Evolutionary conservation across 495 filamentous ascomycete species (phyloP).

Genomic region (Aspergillus saccharolyticus): DNA sequence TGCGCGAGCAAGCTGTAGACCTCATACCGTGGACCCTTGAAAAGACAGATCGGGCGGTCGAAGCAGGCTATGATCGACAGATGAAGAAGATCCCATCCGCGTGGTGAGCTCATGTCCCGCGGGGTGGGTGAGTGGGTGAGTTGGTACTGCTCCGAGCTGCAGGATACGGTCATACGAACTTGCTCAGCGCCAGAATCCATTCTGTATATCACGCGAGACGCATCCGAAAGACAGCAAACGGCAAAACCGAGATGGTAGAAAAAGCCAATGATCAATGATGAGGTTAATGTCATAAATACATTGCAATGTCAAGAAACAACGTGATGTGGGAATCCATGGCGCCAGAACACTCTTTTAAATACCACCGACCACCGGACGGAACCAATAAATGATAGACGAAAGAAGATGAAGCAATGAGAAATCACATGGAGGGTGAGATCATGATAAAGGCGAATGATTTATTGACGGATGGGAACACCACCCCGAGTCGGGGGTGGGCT

Average conservation of each 20-base stretch:
- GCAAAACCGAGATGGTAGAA: not conserved
- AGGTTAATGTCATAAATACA: conserved; percentile 11
- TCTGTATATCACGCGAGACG: not conserved
- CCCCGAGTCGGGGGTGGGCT: conserved; percentile 48
- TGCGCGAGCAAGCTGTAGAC: not conserved
- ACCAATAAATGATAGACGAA: conserved; percentile 2
- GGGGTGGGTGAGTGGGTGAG: not conserved
- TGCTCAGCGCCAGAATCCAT: no score
- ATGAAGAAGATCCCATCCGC: not conserved
- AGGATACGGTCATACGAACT: not conserved
- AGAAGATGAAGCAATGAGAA: conserved; percentile 12
- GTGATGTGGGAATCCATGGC: conserved; percentile 27
- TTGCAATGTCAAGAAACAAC: conserved; percentile 7
- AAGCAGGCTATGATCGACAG: not conserved
- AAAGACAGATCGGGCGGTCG: not conserved
- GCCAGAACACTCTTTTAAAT: conserved; percentile 38
- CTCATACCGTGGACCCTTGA: not conserved
- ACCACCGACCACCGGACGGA: conserved; percentile 13
- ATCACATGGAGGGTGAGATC: conserved; percentile 11
- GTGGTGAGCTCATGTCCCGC: not conserved
- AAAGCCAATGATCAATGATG: not conserved
- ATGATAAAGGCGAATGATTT: conserved; percentile 10
- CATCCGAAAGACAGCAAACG: not conserved
- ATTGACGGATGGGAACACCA: conserved; percentile 61
- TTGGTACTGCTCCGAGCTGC: not conserved